These are phyloP conservation scores for Trametes maxima DNA, from an alignment of 768 basidiomycete species.

Conservation along the genomic window DNA sequence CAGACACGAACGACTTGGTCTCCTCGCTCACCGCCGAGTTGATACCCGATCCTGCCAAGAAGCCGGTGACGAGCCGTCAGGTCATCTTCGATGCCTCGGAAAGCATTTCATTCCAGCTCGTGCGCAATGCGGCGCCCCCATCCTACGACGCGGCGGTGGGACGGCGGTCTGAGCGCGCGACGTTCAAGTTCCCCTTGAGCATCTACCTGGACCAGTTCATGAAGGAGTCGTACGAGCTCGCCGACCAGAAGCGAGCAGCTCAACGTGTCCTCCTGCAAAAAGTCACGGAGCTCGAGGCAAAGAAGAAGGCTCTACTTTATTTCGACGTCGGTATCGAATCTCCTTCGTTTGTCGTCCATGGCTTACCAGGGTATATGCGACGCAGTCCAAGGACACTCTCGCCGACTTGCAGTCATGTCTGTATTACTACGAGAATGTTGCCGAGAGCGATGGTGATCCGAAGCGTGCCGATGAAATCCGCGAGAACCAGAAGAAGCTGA, in stretches of 20 bases:
- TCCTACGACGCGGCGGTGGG: slow-evolving; percentile 23
- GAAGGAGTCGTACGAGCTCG: slow-evolving; percentile 52
- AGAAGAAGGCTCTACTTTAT: slow-evolving; percentile 50
- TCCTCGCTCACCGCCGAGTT: slow-evolving; percentile 52
- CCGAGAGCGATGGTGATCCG: slow-evolving; percentile 47
- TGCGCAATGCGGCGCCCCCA: slow-evolving; percentile 32
- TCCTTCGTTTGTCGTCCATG: not conserved
- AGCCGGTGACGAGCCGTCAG: slow-evolving; percentile 44
- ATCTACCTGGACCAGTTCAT: slow-evolving; percentile 78
- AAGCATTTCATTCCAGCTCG: slow-evolving; percentile 59
- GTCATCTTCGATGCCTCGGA: slow-evolving; percentile 67
- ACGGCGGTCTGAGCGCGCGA: slow-evolving; percentile 32
- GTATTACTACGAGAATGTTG: slow-evolving; percentile 73
- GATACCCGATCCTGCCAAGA: slow-evolving; percentile 30
- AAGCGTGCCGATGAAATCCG: slow-evolving; percentile 49
- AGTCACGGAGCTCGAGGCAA: slow-evolving; percentile 47
- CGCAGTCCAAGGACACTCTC: slow-evolving; percentile 63
- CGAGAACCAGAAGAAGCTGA: slow-evolving; percentile 51
- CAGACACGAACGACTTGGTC: slow-evolving; percentile 57
- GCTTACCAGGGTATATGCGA: not conserved
- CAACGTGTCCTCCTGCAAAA: slow-evolving; percentile 48
- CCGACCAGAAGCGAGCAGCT: slow-evolving; percentile 37
- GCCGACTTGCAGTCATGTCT: slow-evolving; percentile 62
- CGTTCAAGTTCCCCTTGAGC: slow-evolving; percentile 61
- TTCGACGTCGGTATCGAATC: slow-evolving; percentile 52